Conservation (phyloP, 2,329 filamentous ascomycete genomes). For the Elsinoe batatas region DNA sequence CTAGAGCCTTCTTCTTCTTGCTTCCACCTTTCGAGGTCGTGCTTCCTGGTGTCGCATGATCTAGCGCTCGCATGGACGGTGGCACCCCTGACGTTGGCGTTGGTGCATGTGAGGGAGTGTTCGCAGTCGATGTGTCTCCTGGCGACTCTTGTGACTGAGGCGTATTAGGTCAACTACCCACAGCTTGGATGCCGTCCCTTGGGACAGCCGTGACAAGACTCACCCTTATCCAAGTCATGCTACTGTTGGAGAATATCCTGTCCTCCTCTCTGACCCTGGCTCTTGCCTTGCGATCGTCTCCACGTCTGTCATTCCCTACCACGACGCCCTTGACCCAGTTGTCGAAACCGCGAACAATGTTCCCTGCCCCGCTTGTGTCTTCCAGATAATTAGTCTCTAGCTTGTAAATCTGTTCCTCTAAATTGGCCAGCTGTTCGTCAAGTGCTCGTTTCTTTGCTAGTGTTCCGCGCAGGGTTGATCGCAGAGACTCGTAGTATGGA, state of each 20-base stretch:
- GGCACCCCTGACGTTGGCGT: constrained; percentile 39
- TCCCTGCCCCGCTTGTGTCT: constrained; percentile 71
- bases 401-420: constrained; percentile 74
- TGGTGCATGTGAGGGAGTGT: constrained; percentile 37
- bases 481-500: constrained; percentile 62
- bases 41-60: constrained; percentile 32
- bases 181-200: no score
- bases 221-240: constrained; percentile 29
- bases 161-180: not conserved
- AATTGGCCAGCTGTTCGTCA: constrained; percentile 37
- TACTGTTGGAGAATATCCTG: constrained; percentile 51
- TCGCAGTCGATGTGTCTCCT: constrained; percentile 29
- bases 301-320: constrained; percentile 30
- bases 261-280: constrained; percentile 57
- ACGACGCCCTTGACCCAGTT: constrained; percentile 86
- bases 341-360: constrained; percentile 96
- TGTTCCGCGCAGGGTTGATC: constrained; percentile 56
- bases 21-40: constrained; percentile 26
- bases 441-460: constrained; percentile 55
- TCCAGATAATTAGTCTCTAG: constrained; percentile 85
- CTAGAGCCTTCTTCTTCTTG: constrained; percentile 36
- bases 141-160: constrained; percentile 29
- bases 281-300: constrained; percentile 52
- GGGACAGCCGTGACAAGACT: not conserved
- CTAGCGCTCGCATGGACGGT: constrained; percentile 33